Evolutionary conservation across 208 protist genomes (phyloP), one percentile per base, ranked within the genome.

Genomic region (Trichomonas gallinae): DNA sequence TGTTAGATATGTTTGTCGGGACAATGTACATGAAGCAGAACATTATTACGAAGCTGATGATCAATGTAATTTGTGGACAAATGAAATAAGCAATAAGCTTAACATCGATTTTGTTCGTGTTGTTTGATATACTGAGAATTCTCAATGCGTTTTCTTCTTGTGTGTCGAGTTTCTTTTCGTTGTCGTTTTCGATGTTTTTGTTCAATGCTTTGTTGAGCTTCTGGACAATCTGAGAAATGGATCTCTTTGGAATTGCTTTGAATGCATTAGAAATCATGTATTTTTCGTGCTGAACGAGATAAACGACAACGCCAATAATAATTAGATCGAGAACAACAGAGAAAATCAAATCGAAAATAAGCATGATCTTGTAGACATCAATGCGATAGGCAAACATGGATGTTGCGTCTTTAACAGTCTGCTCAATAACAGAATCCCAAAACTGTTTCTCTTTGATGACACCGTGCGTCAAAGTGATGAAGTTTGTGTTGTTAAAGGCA

Each of bases 61-160:
- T 46, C 36, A 46, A 89, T 10, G 26, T 31, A n/a, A 89, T 44
- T 46, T 44, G 40, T 48, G 38, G 31, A 45, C 3, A 1, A 13
- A 89, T 46, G 40, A 89, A 44, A 4, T 3, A 44, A 34, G 40
- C 31, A 26, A 21, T 31, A n/a, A 34, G 21, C 31, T 40, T 40
- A 46, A 89, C 31, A 34, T 40, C 31, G 31, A 34, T 21, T n/a
- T 4, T 13, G 15, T 40, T 40, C 17, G 4, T 34, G 15, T 36
- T 36, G 40, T 44, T 40, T 44, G 40, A 46, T 89, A 40, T 89
- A 10, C 34, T 45, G 9, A 89, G 23, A 48, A 89, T 40, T 89
- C 83, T 44, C n/a, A 89, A 46, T 6, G 83, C 83, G 23, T 89
- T 89, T 31, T 89, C 83, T 89, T 89, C 83, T 89, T 89, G 83